A percentile compares a stretch with the other conserved stretches of the same genome.
Conservation (phyloP, 306 rosid genomes). For the Cercis canadensis region DNA sequence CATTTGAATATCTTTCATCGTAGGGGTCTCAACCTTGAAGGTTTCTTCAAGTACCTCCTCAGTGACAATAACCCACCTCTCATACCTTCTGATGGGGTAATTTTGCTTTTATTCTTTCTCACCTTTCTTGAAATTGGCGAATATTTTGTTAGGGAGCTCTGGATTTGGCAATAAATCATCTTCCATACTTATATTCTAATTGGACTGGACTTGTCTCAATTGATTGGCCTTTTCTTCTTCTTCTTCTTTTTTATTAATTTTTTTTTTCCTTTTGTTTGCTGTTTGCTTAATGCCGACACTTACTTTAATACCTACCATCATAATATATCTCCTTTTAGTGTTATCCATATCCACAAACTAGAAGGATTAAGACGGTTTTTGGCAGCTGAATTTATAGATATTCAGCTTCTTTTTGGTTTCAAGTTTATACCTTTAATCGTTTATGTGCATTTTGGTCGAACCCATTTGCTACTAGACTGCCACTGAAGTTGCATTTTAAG, state of each 20-base stretch:
- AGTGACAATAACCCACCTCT: constrained; percentile 67
- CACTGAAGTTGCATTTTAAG: neutral
- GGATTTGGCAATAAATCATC: too few species aligned
- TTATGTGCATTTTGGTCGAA: neutral
- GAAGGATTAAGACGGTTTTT: neutral
- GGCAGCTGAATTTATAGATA: constrained; percentile 3
- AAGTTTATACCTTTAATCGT: neutral
- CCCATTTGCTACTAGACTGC: neutral
- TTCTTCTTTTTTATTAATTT: too few species aligned
- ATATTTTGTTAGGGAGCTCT: too few species aligned
- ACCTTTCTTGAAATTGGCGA: neutral
- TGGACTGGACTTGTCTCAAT: too few species aligned
- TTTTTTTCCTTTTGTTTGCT: neutral
- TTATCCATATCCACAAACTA: too few species aligned
- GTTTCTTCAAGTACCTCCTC: constrained; percentile 81
- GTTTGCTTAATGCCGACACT: constrained; percentile 1
- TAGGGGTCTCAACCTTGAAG: constrained; percentile 70
- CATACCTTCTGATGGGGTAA: constrained; percentile 58
- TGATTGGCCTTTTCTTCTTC: too few species aligned
- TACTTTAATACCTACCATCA: neutral
- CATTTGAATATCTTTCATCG: constrained; percentile 76
- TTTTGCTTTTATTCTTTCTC: neutral
- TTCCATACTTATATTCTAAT: too few species aligned
- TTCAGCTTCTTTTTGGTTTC: constrained; percentile 15
- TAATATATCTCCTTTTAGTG: neutral